Evolutionary conservation across 805 yeast genomes (phyloP).

Genomic region (Barnettozyma sucrosica): DNA sequence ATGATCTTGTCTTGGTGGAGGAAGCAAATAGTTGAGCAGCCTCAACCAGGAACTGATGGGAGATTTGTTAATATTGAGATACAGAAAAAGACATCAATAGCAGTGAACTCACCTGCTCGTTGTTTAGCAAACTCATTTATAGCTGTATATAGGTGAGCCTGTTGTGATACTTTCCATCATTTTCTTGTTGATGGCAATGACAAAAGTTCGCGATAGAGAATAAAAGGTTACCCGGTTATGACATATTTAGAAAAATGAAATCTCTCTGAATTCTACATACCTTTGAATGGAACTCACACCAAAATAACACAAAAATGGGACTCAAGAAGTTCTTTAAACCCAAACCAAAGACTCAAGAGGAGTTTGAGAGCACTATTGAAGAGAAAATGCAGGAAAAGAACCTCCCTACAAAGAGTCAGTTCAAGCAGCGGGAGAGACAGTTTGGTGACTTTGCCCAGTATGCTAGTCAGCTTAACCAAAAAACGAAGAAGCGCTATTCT

Average conservation of each 20-base stretch:
- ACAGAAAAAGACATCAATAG: not conserved
- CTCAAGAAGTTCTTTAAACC: slow-evolving; percentile 39
- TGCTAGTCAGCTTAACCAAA: slow-evolving; percentile 39
- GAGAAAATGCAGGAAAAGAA: slow-evolving; percentile 40
- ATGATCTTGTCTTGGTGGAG: slow-evolving; percentile 39
- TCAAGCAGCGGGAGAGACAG: slow-evolving; percentile 21
- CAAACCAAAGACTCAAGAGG: slow-evolving; percentile 42
- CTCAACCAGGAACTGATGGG: slow-evolving; percentile 21
- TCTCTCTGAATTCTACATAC: not conserved
- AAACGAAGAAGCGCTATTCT: slow-evolving; percentile 31
- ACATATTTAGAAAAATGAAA: not conserved
- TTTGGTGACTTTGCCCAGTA: slow-evolving; percentile 44
- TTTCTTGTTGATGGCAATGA: not conserved
- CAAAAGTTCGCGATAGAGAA: not conserved
- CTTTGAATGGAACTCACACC: not conserved
- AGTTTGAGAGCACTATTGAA: slow-evolving; percentile 34
- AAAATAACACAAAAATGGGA: slow-evolving; percentile 34
- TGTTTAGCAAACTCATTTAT: slow-evolving; percentile 17
- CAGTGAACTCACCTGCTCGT: slow-evolving; percentile 15
- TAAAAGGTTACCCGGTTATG: not conserved
- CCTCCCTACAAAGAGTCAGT: slow-evolving; percentile 33
- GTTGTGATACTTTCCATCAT: not conserved
- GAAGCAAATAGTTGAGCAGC: slow-evolving; percentile 22
- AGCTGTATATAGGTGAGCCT: not conserved
- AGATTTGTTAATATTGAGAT: not conserved